phyloP scores from a whole-genome alignment of 768 basidiomycete genomes.

The Clitopilus passeckerianus region DNA sequence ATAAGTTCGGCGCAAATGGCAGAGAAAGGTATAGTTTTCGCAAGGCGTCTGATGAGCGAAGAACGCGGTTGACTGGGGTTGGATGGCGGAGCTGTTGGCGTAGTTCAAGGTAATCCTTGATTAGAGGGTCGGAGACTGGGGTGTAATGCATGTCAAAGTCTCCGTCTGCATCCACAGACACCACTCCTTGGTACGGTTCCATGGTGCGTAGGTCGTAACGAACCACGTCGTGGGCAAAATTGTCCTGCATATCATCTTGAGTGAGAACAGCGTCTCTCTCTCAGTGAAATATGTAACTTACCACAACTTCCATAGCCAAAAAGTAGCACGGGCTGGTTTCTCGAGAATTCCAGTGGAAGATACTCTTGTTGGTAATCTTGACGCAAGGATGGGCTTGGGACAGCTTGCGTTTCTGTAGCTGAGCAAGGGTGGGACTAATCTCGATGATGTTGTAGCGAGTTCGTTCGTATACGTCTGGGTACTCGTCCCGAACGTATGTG shows the following conservation, averaged over 20 bases:
- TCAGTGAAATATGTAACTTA: conserved; percentile 34
- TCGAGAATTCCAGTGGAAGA: conserved; percentile 77
- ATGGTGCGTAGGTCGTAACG: conserved; percentile 82
- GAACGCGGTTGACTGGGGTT: conserved; percentile 50
- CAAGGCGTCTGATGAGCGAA: conserved; percentile 49
- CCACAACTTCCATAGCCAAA: conserved; percentile 91
- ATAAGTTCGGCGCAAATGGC: conserved; percentile 90
- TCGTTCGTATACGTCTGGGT: conserved; percentile 91
- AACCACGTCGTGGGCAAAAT: conserved; percentile 93
- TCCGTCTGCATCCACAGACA: conserved; percentile 73
- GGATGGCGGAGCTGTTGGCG: conserved; percentile 55
- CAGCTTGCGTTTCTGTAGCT: conserved; percentile 67
- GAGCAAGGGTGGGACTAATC: conserved; percentile 77
- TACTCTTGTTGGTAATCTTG: conserved; percentile 66
- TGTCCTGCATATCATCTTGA: conserved; percentile 53
- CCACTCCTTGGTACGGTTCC: conserved; percentile 78
- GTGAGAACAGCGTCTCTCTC: neutral
- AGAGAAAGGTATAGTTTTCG: conserved; percentile 64
- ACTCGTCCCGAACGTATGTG: conserved; percentile 65
- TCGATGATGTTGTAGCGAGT: conserved; percentile 94
- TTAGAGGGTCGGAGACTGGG: conserved; percentile 79
- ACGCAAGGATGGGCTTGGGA: conserved; percentile 60
- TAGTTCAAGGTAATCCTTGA: conserved; percentile 70
- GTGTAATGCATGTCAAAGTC: conserved; percentile 85
- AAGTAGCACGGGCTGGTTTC: conserved; percentile 89